Base-by-base conservation (phyloP, 257 asterid genomes). In the Apocynum venetum region DNA sequence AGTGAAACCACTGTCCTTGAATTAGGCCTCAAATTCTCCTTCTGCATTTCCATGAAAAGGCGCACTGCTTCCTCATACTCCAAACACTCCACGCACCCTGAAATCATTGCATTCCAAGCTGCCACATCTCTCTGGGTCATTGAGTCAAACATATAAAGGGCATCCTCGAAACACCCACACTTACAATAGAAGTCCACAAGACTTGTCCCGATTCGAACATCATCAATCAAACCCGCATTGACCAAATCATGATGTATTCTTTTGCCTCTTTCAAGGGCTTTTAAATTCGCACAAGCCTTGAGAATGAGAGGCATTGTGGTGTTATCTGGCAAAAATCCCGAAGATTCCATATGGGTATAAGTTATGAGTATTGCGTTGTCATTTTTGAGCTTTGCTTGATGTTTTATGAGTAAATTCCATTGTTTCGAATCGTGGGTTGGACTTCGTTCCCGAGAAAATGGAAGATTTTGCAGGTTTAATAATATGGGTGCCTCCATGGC, bases 101-200 rank as follows among this genome's bases (percentile, higher is more conserved):
- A 80, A 49, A 83, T 80, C 84, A 83, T 80, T 1, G 84, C 84
- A 71, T 83, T 83, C 84, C 87, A 83, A 38, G 84, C 75, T 15
- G 78, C 76, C 11, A 80, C 52, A 38, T 83, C 84, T 64, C 83
- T 80, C 0, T 71, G 67, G 0, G 31, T 57, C 81, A 83, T 80
- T 74, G 65, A 74, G 55, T 80, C 84, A 11, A 83, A 83, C 53
- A 75, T 71, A 3, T 46, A 6, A 35, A 46, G 46, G 4, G 84
- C 87, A 38, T 77, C 80, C 2, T 66, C 67, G 14, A 74, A 61
- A 55, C 76, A 64, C 19, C 80, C 79, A 55, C 82, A 83, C 74
- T 83, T 75, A 38, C 80, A 74, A 4, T 80, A 77, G 35, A 80
- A 83, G 36, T 74, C 71, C 5, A 77, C 75, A 65, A 83, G 71